phyloP scores from a whole-genome alignment of 2,329 filamentous ascomycete species.

The Aspergillus hortae region DNA sequence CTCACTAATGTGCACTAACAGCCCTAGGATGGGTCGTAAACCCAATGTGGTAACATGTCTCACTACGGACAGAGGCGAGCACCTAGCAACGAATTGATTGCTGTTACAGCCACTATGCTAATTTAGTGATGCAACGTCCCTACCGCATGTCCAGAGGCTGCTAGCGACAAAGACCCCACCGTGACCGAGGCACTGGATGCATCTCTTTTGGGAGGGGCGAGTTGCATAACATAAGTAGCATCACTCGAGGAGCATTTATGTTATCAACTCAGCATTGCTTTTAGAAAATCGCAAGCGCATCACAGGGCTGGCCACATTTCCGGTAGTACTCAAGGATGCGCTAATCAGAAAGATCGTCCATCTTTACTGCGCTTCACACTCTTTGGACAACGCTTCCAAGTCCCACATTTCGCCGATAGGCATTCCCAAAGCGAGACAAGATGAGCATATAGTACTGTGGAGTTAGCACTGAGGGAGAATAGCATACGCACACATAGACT shows the following conservation, averaged over 20 bases:
- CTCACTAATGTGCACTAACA: too few species aligned
- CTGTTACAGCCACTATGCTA: too few species aligned
- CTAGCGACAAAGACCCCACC: neutral
- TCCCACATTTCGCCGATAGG: neutral
- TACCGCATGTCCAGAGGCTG: too few species aligned
- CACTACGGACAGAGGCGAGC: too few species aligned
- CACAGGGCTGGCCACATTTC: neutral
- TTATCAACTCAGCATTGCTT: neutral
- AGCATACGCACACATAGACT: neutral
- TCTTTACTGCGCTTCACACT: neutral
- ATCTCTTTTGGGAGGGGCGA: too few species aligned
- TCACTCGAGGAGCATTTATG: neutral
- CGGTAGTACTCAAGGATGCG: neutral
- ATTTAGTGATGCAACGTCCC: too few species aligned
- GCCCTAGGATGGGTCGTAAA: too few species aligned
- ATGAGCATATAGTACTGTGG: neutral
- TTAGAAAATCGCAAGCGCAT: neutral
- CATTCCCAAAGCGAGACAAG: neutral
- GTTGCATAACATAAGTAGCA: neutral
- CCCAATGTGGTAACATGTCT: too few species aligned
- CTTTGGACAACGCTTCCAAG: neutral
- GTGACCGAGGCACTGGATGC: neutral
- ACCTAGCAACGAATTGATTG: too few species aligned
- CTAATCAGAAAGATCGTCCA: neutral
- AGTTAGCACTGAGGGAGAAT: neutral